A percentile compares a stretch with the other conserved stretches of the same genome.
Evolutionary conservation across 2,329 filamentous ascomycete species (phyloP).

Genomic region (Venturia pyrina): DNA sequence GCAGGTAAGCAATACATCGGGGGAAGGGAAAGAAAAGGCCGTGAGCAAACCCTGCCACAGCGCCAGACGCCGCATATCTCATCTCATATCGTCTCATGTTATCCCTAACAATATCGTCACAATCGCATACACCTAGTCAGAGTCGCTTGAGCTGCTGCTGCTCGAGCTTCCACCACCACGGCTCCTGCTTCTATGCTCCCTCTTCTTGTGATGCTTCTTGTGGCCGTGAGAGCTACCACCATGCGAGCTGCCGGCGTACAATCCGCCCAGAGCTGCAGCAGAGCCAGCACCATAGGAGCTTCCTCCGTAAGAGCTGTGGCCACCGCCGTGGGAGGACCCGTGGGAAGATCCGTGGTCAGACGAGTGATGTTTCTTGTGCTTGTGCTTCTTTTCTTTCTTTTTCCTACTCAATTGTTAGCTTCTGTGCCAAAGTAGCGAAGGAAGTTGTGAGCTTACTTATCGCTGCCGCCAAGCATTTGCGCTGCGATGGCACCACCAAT

Average conservation of each 20-base stretch:
- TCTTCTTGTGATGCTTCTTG: conserved; percentile 12
- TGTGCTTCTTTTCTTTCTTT: conserved; percentile 13
- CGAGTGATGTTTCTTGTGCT: conserved; percentile 10
- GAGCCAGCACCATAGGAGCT: conserved; percentile 7
- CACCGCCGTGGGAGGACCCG: conserved; percentile 6
- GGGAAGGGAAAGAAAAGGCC: not conserved
- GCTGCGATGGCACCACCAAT: conserved; percentile 12
- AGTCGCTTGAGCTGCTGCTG: conserved; percentile 5
- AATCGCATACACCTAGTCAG: not conserved
- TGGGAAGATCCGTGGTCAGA: not conserved
- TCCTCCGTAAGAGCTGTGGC: conserved; percentile 1
- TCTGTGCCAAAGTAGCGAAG: not conserved
- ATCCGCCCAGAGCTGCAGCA: not conserved
- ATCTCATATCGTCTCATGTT: not conserved
- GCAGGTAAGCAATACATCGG: not conserved
- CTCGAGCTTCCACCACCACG: conserved; percentile 6
- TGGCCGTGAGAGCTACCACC: not conserved
- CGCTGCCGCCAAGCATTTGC: conserved; percentile 9
- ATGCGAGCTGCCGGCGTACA: conserved; percentile 5
- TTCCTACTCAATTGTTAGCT: conserved; percentile 6
- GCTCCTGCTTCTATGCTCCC: conserved; percentile 4
- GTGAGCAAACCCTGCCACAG: not conserved
- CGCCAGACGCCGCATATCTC: not conserved
- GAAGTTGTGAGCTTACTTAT: conserved; percentile 9
- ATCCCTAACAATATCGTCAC: not conserved